Conservation (phyloP, 176 grass and related monocot species). For the Rhynchospora tenuis region DNA sequence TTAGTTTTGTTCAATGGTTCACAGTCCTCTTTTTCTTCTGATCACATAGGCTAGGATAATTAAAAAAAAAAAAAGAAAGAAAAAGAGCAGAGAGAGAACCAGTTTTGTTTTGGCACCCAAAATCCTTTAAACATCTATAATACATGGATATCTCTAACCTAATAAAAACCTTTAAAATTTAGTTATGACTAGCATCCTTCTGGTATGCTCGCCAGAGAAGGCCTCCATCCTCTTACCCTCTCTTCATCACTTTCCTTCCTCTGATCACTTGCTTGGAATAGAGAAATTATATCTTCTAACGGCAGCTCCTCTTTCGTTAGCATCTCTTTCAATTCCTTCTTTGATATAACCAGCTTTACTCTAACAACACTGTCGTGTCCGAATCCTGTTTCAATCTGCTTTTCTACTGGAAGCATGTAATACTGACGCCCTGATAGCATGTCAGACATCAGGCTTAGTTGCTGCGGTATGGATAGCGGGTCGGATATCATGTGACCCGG, state of each 20-base stretch:
- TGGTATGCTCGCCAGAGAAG: constrained; percentile 62
- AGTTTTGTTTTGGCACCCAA: constrained; percentile 4
- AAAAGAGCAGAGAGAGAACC: constrained; percentile 30
- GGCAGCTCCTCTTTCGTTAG: constrained; percentile 35
- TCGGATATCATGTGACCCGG: background rate
- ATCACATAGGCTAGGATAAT: constrained; percentile 15
- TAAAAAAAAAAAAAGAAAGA: background rate
- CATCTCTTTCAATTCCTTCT: constrained; percentile 60
- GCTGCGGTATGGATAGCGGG: background rate
- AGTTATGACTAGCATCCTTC: constrained; percentile 40
- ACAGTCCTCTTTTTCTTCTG: constrained; percentile 34
- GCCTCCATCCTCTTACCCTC: constrained; percentile 40
- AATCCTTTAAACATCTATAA: constrained; percentile 22
- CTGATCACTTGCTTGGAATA: constrained; percentile 25
- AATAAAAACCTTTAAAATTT: background rate
- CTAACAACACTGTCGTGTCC: constrained; percentile 26
- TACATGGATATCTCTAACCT: constrained; percentile 5
- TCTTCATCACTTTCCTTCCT: background rate
- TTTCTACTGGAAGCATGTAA: constrained; percentile 7
- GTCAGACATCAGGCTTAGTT: constrained; percentile 12
- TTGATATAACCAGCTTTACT: constrained; percentile 69
- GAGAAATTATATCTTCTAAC: constrained; percentile 30
- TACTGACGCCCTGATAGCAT: constrained; percentile 14
- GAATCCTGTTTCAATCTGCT: background rate
- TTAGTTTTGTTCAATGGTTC: constrained; percentile 15